Percentiles rank a stretch among this genome's conserved stretches.
Evolutionary conservation across 2,329 filamentous ascomycete species (phyloP).

Genomic region (Epichloe brachyelytri): DNA sequence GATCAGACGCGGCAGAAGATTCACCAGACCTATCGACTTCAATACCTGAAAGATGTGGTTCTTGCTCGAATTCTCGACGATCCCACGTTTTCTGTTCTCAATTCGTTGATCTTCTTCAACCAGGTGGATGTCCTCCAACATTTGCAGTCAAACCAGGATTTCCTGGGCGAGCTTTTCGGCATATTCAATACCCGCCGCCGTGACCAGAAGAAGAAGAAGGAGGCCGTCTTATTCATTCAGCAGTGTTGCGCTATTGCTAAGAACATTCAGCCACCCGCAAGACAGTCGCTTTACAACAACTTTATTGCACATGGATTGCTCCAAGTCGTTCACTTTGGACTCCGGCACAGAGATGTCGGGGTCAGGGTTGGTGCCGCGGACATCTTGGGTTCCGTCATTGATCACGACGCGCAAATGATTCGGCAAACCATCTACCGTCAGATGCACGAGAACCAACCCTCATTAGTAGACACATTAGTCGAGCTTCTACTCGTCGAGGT

Average conservation of each 20-base stretch:
- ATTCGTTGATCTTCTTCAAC: conserved; percentile 97
- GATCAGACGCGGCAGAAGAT: conserved; percentile 75
- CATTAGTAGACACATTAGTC: conserved; percentile 83
- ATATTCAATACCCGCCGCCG: conserved; percentile 60
- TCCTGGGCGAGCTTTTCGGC: conserved; percentile 74
- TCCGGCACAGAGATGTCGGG: conserved; percentile 70
- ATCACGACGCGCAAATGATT: conserved; percentile 91
- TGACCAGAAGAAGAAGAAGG: conserved; percentile 67
- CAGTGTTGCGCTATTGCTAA: conserved; percentile 92
- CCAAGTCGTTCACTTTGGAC: conserved; percentile 79
- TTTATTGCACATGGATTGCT: conserved; percentile 82
- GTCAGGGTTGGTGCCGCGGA: conserved; percentile 89
- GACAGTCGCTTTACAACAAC: conserved; percentile 75
- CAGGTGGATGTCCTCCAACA: conserved; percentile 96
- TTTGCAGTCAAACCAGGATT: conserved; percentile 67
- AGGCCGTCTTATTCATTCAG: conserved; percentile 91
- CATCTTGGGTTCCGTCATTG: conserved; percentile 84
- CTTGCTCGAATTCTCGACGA: conserved; percentile 92
- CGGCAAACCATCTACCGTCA: conserved; percentile 86
- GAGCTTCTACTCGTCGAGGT: conserved; percentile 83
- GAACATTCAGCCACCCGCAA: conserved; percentile 72
- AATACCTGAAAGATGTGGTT: conserved; percentile 97
- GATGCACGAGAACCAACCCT: conserved; percentile 72
- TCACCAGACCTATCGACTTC: conserved; percentile 86
- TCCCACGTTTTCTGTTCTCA: conserved; percentile 92